A percentile compares a stretch with the other conserved stretches of the same genome.
These are phyloP conservation scores for Athelia sp. DNA, from an alignment of 1,284 basidiomycete species.

Conservation along the genomic window DNA sequence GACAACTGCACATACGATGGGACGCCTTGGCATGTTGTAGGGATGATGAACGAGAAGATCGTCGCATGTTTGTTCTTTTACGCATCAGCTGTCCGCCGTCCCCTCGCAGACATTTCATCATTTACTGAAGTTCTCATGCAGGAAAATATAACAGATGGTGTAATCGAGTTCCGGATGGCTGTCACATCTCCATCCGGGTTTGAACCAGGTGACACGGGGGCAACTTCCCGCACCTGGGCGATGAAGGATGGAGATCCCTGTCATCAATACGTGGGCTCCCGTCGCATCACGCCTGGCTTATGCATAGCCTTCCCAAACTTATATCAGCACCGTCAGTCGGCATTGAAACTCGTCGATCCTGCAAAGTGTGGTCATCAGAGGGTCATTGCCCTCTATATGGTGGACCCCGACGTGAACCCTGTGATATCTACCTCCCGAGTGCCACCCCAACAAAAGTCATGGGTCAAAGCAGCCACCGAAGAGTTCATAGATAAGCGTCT, in stretches of 20 bases:
- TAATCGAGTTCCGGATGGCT: slow-evolving; percentile 44
- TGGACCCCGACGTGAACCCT: slow-evolving; percentile 42
- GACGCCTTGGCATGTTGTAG: slow-evolving; percentile 49
- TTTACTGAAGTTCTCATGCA: slow-evolving; percentile 10
- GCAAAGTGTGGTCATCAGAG: slow-evolving; percentile 30
- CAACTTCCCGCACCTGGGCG: slow-evolving; percentile 43
- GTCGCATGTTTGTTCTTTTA: slow-evolving; percentile 44
- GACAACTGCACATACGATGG: slow-evolving; percentile 32
- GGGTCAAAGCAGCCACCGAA: slow-evolving; percentile 33
- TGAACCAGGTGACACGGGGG: slow-evolving; percentile 36
- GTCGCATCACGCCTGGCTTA: slow-evolving; percentile 29
- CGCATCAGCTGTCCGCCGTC: slow-evolving; percentile 28
- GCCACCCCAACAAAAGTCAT: slow-evolving; percentile 40
- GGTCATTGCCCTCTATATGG: slow-evolving; percentile 35
- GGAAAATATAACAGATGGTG: slow-evolving; percentile 34
- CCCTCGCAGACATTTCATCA: background rate
- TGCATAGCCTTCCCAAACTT: slow-evolving; percentile 49
- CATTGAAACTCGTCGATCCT: slow-evolving; percentile 31
- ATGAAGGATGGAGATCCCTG: slow-evolving; percentile 38
- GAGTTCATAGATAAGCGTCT: slow-evolving; percentile 27
- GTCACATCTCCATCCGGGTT: slow-evolving; percentile 38
- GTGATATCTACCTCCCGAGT: slow-evolving; percentile 35
- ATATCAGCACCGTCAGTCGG: slow-evolving; percentile 38
- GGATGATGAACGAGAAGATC: slow-evolving; percentile 51
- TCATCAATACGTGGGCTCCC: slow-evolving; percentile 40